phyloP scores from a whole-genome alignment of 306 rosid genomes.

The Albizia julibrissin region DNA sequence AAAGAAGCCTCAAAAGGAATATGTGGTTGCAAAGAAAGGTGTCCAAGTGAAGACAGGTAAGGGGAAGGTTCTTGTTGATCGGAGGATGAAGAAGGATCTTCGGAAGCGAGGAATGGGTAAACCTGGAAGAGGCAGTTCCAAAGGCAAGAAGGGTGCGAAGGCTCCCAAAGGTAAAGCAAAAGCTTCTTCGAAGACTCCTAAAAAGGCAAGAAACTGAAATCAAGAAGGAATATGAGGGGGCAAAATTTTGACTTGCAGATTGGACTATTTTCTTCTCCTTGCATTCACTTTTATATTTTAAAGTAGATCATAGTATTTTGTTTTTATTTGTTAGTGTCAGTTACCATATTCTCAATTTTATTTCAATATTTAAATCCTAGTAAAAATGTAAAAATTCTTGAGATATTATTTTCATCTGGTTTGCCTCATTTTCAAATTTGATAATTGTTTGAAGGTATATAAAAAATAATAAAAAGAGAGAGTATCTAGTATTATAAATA shows the following conservation, averaged over 20 bases:
- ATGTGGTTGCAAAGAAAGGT: constrained; percentile 97
- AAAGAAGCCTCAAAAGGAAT: constrained; percentile 74
- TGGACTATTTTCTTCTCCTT: not conserved
- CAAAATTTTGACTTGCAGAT: not conserved
- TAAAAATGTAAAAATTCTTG: not conserved
- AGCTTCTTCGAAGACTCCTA: constrained; percentile 51
- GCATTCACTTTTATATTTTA: not conserved
- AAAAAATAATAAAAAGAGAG: too few species aligned
- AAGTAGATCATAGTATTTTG: not conserved
- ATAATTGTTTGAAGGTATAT: too few species aligned
- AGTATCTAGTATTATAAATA: too few species aligned
- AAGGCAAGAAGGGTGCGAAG: constrained; percentile 43
- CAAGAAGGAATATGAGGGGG: constrained; percentile 37
- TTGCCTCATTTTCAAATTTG: not conserved
- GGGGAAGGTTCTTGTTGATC: constrained; percentile 82
- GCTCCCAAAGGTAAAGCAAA: constrained; percentile 61
- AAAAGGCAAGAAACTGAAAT: constrained; percentile 50
- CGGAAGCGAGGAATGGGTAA: constrained; percentile 54
- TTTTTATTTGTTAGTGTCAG: not conserved
- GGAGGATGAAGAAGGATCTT: constrained; percentile 83
- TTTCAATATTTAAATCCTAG: not conserved
- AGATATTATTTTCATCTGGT: not conserved
- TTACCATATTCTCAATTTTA: not conserved
- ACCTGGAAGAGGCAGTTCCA: constrained; percentile 52
- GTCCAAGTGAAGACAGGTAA: constrained; percentile 77